Base-by-base conservation (phyloP, 2,329 filamentous ascomycete species). In the Aspergillus sp. region DNA sequence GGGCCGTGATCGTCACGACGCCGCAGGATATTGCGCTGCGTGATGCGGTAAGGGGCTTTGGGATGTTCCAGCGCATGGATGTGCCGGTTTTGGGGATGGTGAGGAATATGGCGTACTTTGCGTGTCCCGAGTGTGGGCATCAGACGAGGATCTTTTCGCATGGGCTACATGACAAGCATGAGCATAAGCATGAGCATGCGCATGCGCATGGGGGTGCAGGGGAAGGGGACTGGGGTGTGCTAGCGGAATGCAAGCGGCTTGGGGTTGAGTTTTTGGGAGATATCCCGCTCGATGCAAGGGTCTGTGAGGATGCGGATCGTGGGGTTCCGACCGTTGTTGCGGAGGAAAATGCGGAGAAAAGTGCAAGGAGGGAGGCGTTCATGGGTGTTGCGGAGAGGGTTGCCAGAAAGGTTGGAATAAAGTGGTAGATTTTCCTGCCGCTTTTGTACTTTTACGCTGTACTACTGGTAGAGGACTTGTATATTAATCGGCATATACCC, bases 21-120 rank as follows among this genome's bases (percentile, higher is more conserved):
- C 95, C 95, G 2, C 95, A 99, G 75, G 92, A 96, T 55, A 87
- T 99, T 30, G 92, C 94, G 1, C 86, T 97, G 2, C 92, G 94
- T 69, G 95, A 99, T 72, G 94, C 95, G 0, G 85, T 96, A 22
- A 92, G 95, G 69, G 95, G 95, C 3, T 90, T 97, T 65, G 91
- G 92, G 69, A 93, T 99, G 87, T 98, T 98, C 79, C 87, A 89
- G 69, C 94, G 92, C 71, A 91, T 96, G 69, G 82, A 90, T 59
- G 87, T 96, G 6, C 89, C 91, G 3, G 83, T 85, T 57, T 81
- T 98, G 1, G 95, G 95, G 2, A 87, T 98, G 78, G 89, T 99
- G 19, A 90, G 95, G 74, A 97, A 97, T 73, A 97, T 97, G 93
- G 89, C 89, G 7, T 83, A 92, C 43, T 96, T 96, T 74, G 86